phyloP scores from a whole-genome alignment of 306 rosid species.

The Vicia villosa region DNA sequence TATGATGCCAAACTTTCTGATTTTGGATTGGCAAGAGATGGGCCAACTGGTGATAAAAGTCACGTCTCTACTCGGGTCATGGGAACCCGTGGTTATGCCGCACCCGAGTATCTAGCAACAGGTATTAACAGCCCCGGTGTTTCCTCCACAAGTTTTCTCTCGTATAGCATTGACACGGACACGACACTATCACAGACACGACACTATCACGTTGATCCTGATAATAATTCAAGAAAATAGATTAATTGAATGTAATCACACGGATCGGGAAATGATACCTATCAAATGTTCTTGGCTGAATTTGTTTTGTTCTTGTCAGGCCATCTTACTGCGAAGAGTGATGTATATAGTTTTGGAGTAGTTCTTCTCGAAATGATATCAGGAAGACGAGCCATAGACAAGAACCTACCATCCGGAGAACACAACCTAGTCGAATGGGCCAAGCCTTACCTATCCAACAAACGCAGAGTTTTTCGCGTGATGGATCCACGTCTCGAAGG shows the following conservation, averaged over 20 bases:
- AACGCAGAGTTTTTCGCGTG: constrained; percentile 60
- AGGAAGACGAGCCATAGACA: constrained; percentile 82
- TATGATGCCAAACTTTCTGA: constrained; percentile 91
- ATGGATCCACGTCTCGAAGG: constrained; percentile 76
- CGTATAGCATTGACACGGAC: neutral
- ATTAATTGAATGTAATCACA: neutral
- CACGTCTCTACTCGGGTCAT: constrained; percentile 87
- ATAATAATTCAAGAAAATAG: neutral
- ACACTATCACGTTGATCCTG: no score
- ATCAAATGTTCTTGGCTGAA: constrained; percentile 4
- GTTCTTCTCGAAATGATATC: constrained; percentile 91
- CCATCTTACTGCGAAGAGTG: constrained; percentile 85
- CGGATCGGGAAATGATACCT: neutral
- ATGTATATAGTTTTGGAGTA: constrained; percentile 92
- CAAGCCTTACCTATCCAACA: constrained; percentile 68
- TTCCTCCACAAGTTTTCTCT: constrained; percentile 8
- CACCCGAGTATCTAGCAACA: constrained; percentile 91
- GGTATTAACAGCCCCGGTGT: constrained; percentile 42
- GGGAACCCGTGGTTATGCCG: constrained; percentile 94
- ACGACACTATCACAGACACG: neutral
- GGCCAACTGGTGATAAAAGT: constrained; percentile 90
- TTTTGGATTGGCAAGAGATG: constrained; percentile 97
- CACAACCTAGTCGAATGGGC: constrained; percentile 95
- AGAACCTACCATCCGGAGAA: constrained; percentile 86
- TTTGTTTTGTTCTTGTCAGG: constrained; percentile 48